A percentile compares a stretch with the other conserved stretches of the same genome.
These are phyloP conservation scores for Cyclotella baltica DNA, from an alignment of 108 stramenopile genomes.

Conservation along the genomic window DNA sequence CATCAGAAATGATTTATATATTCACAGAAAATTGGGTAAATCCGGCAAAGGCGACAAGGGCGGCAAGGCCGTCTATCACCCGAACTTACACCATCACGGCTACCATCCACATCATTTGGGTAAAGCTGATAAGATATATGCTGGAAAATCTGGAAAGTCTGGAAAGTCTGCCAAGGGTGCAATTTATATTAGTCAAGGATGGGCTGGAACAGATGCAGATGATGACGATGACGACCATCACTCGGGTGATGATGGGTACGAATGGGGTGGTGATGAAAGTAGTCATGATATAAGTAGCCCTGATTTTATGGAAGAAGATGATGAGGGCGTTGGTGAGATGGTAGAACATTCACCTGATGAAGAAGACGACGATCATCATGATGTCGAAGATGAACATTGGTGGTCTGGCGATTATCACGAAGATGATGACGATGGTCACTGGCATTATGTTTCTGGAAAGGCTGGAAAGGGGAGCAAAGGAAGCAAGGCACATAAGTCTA, in stretches of 20 bases:
- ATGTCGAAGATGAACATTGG: neutral
- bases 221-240: neutral
- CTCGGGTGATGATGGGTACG: neutral
- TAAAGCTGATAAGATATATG: neutral
- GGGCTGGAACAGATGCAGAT: no score
- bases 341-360: no score
- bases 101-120: constrained; percentile 9
- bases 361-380: neutral
- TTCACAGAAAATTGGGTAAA: constrained; percentile 3
- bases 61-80: neutral
- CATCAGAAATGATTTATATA: neutral
- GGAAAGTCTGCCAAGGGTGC: constrained; percentile 9
- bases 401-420: neutral
- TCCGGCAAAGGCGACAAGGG: constrained; percentile 3
- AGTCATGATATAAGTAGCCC: no score
- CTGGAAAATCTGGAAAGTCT: constrained; percentile 25
- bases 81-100: constrained; percentile 4
- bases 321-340: no score
- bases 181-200: no score
- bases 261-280: neutral
- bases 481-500: no score
- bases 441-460: no score
- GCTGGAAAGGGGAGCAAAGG: no score
- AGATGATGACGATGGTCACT: no score
- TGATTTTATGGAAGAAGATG: no score